Evolutionary conservation across 805 yeast species (phyloP), one percentile per base, ranked within the genome.

Genomic region (Yarrowia sp.): DNA sequence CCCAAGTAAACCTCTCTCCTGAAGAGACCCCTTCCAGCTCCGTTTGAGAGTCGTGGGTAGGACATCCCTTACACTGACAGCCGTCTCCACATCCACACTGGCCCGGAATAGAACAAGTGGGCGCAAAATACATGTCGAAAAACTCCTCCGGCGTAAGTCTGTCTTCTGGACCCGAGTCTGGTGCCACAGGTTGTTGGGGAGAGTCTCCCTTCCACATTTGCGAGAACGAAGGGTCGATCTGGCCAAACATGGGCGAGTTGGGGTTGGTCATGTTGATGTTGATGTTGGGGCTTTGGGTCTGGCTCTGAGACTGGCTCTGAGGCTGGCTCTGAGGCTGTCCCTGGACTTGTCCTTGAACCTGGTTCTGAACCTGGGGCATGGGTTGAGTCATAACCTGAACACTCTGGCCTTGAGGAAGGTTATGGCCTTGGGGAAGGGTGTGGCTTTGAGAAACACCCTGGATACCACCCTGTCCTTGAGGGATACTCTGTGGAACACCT

Each of bases 81-180:
- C 64, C 67, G 11, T 73, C 77, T 3, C 77, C 79, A 62, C 79
- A 76, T 19, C 73, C 70, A 59, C 79, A 76, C 61, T 74, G 73
- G 19, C 79, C 78, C 0, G 78, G 78, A 40, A 76, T 68, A 7
- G 74, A 75, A 58, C 79, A 76, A 17, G 72, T 68, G 17, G 78
- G 72, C 0, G 78, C 73, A 65, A 68, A 75, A 43, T 71, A 70
- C 33, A 75, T 62, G 61, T 70, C 72, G 51, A 66, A 66, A 14
- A 69, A 61, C 19, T 65, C 66, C 16, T 67, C 69, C 0, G 64
- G 64, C 21, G 64, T 61, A 16, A 61, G 38, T 26, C 36, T 19
- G 33, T 41, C 49, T 33, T 41, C 49, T 5, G 49, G 41, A 4
- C 40, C 63, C 12, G 63, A 58, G 40, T 58, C 63, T 8, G 16